phyloP scores from a whole-genome alignment of 345 rosid species.

The Kandelia obovata region DNA sequence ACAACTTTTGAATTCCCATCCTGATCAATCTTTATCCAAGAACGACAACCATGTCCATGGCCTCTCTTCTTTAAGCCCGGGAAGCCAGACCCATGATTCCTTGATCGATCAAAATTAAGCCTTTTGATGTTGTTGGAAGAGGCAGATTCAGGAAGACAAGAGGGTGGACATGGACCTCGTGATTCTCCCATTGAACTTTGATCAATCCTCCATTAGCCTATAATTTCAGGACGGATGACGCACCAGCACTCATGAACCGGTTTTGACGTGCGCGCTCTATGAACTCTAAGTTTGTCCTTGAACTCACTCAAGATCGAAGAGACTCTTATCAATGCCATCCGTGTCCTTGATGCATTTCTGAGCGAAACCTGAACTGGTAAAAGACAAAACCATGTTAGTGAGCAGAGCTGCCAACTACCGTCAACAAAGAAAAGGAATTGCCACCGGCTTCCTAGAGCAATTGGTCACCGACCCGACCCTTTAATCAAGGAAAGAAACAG shows the following conservation, averaged over 20 bases:
- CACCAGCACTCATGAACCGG: constrained; percentile 22
- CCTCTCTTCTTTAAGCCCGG: constrained; percentile 78
- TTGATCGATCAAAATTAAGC: constrained; percentile 36
- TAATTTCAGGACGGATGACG: constrained; percentile 17
- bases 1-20: constrained; percentile 58
- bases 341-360: constrained; percentile 21
- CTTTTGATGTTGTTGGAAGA: constrained; percentile 37
- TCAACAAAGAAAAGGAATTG: too few relatives aligned
- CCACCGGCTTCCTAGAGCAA: too few relatives aligned
- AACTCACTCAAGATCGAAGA: constrained; percentile 9
- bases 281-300: constrained; percentile 11
- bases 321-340: constrained; percentile 5
- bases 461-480: too few relatives aligned
- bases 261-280: background rate
- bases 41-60: constrained; percentile 62
- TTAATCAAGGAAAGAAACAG: too few relatives aligned
- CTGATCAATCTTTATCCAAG: constrained; percentile 84
- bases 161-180: constrained; percentile 26
- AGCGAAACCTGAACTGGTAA: constrained; percentile 13
- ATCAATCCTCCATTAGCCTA: constrained; percentile 19
- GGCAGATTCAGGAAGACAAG: constrained; percentile 33
- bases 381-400: too few relatives aligned
- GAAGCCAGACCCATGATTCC: constrained; percentile 39
- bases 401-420: too few relatives aligned
- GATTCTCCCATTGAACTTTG: constrained; percentile 49